Conservation (phyloP, 306 rosid species). For the Cercis canadensis region DNA sequence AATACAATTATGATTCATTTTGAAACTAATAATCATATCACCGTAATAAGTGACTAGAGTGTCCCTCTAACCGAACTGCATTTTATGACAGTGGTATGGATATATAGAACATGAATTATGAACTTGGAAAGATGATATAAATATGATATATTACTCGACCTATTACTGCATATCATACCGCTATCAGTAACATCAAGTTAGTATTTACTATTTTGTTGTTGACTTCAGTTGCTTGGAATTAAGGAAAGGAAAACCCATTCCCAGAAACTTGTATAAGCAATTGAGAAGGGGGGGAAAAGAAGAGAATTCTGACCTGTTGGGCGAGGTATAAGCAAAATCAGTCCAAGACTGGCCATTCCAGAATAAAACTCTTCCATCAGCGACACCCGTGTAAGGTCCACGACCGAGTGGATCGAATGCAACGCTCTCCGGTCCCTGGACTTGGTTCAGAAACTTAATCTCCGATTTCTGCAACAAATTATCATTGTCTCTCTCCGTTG, state of each 20-base stretch:
- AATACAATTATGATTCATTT: conserved; percentile 6
- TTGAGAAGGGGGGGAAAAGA: neutral
- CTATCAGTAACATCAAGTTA: neutral
- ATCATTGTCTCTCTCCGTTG: conserved; percentile 55
- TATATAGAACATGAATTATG: neutral
- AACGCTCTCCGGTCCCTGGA: conserved; percentile 92
- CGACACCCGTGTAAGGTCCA: conserved; percentile 92
- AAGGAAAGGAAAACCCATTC: no score
- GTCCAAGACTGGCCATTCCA: conserved; percentile 79
- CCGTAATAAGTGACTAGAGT: neutral
- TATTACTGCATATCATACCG: neutral
- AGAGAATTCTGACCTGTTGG: conserved; percentile 61
- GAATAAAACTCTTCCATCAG: conserved; percentile 81
- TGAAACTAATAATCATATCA: conserved; percentile 2
- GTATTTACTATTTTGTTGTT: neutral
- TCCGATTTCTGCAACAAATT: conserved; percentile 81
- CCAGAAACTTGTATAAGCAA: neutral
- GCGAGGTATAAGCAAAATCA: conserved; percentile 80
- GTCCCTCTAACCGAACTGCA: neutral
- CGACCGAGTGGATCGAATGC: conserved; percentile 87
- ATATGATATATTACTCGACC: neutral
- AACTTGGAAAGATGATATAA: neutral
- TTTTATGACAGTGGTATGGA: conserved; percentile 8
- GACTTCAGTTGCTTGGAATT: neutral
- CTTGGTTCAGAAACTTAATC: conserved; percentile 70